Evolutionary conservation across 805 yeast genomes (phyloP).

Genomic region (Nakazawaea wyomingensis): DNA sequence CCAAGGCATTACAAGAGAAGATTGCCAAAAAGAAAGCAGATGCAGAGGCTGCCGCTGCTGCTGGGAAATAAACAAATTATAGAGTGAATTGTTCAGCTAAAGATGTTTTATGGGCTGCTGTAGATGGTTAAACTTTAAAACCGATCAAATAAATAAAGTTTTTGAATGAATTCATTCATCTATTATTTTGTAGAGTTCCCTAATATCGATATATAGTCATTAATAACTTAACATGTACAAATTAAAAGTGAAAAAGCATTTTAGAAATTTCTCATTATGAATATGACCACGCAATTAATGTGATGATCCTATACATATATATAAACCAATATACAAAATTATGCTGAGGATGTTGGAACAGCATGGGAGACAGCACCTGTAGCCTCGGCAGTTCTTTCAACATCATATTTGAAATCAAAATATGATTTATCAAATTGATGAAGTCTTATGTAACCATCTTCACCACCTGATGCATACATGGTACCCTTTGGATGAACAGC

Average conservation of each 20-base stretch:
- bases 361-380: slow-evolving; percentile 12
- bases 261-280: too few species aligned
- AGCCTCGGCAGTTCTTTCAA: slow-evolving; percentile 71
- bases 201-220: too few species aligned
- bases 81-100: neutral
- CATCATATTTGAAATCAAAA: slow-evolving; percentile 89
- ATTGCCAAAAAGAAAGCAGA: slow-evolving; percentile 29
- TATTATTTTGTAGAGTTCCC: too few species aligned
- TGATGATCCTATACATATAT: too few species aligned
- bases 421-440: slow-evolving; percentile 91
- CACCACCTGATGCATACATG: slow-evolving; percentile 95
- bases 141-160: too few species aligned
- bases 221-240: too few species aligned
- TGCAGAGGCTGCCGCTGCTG: slow-evolving; percentile 22
- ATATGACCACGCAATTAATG: too few species aligned
- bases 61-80: slow-evolving; percentile 1
- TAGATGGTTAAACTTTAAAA: too few species aligned
- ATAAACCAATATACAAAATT: neutral
- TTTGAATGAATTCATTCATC: too few species aligned
- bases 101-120: neutral
- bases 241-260: too few species aligned
- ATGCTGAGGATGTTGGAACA: neutral
- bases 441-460: slow-evolving; percentile 94
- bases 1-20: slow-evolving; percentile 83
- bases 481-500: slow-evolving; percentile 94